Evolutionary conservation across 768 basidiomycete species (phyloP).

Genomic region (Neoboletus subvelutipes): DNA sequence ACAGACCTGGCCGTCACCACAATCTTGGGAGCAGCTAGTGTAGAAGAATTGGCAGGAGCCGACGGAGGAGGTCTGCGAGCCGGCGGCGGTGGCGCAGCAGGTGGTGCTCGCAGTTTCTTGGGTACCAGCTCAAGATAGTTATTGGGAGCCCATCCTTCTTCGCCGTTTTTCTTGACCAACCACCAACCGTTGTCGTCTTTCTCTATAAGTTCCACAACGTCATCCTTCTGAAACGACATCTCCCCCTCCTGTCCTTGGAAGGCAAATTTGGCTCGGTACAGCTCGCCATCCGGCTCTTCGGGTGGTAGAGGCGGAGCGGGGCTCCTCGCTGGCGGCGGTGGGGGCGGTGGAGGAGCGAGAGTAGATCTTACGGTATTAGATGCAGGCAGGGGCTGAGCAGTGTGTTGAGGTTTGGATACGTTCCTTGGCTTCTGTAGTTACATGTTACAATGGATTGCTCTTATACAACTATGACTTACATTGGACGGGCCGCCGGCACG

Average conservation of each 20-base stretch:
- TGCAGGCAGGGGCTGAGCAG: slow-evolving; percentile 55
- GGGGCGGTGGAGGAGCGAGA: slow-evolving; percentile 29
- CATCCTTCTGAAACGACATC: slow-evolving; percentile 86
- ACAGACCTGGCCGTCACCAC: slow-evolving; percentile 43
- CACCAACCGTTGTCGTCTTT: slow-evolving; percentile 98
- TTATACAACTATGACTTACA: slow-evolving; percentile 31
- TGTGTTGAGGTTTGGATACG: slow-evolving; percentile 39
- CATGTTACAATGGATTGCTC: slow-evolving; percentile 1
- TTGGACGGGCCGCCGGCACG: slow-evolving; percentile 73
- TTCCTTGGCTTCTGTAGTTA: slow-evolving; percentile 44
- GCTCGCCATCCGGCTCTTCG: slow-evolving; percentile 61
- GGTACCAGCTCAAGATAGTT: slow-evolving; percentile 87
- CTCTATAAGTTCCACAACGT: slow-evolving; percentile 86
- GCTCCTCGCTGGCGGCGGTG: slow-evolving; percentile 41
- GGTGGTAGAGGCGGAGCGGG: slow-evolving; percentile 56
- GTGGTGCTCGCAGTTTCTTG: slow-evolving; percentile 59
- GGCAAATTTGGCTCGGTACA: slow-evolving; percentile 88
- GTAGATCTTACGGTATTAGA: slow-evolving; percentile 25
- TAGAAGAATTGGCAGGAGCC: slow-evolving; percentile 36
- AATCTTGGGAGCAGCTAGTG: slow-evolving; percentile 36
- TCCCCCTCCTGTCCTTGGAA: slow-evolving; percentile 94
- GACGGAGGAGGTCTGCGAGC: slow-evolving; percentile 45
- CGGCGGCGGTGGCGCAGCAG: slow-evolving; percentile 73
- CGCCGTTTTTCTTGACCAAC: slow-evolving; percentile 80
- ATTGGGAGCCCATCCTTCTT: slow-evolving; percentile 94